Percentiles rank a stretch among this genome's conserved stretches.
These are phyloP conservation scores for Apiotrichum mycotoxinovorans DNA, from an alignment of 1,284 basidiomycete genomes.

Conservation along the genomic window DNA sequence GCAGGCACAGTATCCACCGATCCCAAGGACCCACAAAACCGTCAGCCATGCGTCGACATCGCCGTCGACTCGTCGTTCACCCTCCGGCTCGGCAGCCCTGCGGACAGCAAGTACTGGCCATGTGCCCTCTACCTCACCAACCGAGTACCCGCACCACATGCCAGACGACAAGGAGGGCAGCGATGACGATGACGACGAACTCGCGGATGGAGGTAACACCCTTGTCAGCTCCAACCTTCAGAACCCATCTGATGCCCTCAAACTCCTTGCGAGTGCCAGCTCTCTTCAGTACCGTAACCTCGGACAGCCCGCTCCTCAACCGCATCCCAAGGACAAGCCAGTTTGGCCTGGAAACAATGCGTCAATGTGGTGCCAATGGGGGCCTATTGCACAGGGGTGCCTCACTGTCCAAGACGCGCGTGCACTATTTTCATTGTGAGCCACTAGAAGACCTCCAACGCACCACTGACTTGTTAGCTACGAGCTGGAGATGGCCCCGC, in stretches of 20 bases:
- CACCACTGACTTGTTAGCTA: slow-evolving; percentile 1
- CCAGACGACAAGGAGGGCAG: too few relatives aligned
- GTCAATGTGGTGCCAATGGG: slow-evolving; percentile 7
- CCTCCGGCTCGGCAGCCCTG: too few relatives aligned
- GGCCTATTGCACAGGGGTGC: slow-evolving; percentile 10
- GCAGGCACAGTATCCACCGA: too few relatives aligned
- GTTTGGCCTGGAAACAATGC: slow-evolving; percentile 2
- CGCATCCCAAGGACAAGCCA: background rate
- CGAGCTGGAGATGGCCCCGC: slow-evolving; percentile 15
- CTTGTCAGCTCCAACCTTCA: slow-evolving; percentile 13
- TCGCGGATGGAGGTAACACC: background rate
- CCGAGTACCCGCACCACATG: too few relatives aligned
- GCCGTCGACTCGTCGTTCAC: too few relatives aligned
- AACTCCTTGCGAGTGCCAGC: slow-evolving; percentile 13
- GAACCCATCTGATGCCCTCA: slow-evolving; percentile 16
- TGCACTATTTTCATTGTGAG: slow-evolving; percentile 11
- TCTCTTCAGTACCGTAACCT: slow-evolving; percentile 7
- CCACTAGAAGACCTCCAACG: background rate
- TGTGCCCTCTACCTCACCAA: too few relatives aligned
- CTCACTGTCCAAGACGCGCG: slow-evolving; percentile 11
- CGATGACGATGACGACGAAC: slow-evolving; percentile 6
- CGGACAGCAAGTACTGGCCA: too few relatives aligned
- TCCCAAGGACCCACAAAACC: too few relatives aligned
- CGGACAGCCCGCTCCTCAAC: background rate
- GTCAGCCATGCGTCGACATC: too few relatives aligned